Evolutionary conservation across 1,284 basidiomycete genomes (phyloP).

Genomic region (Schizopora paradoxa): DNA sequence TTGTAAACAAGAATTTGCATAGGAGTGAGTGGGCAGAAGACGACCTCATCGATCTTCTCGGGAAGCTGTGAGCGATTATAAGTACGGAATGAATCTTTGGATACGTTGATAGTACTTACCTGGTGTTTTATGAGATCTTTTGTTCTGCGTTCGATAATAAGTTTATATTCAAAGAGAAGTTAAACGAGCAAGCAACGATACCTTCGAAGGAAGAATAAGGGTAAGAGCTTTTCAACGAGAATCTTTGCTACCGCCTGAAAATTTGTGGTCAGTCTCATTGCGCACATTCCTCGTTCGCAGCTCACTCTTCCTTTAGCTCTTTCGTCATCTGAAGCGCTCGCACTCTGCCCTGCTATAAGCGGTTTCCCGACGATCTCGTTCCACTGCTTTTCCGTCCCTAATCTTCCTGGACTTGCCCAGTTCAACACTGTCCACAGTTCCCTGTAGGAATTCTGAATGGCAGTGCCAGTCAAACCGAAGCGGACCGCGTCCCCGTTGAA

Average conservation of each 20-base stretch:
- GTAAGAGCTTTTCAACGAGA: conserved; percentile 65
- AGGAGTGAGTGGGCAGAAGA: conserved; percentile 77
- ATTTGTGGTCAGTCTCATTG: background rate
- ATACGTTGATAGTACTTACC: conserved; percentile 29
- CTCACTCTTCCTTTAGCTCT: conserved; percentile 51
- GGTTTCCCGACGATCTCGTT: conserved; percentile 60
- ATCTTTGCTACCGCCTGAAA: conserved; percentile 41
- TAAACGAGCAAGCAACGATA: conserved; percentile 24
- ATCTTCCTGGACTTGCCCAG: conserved; percentile 69
- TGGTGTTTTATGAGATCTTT: conserved; percentile 77
- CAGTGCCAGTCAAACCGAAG: conserved; percentile 78
- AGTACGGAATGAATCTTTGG: background rate
- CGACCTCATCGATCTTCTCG: conserved; percentile 78
- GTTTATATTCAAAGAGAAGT: conserved; percentile 5
- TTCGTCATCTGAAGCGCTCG: conserved; percentile 56
- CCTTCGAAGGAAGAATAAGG: conserved; percentile 74
- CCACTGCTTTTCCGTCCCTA: conserved; percentile 70
- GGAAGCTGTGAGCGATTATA: conserved; percentile 50
- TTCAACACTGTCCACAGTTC: conserved; percentile 82
- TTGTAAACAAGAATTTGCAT: conserved; percentile 70
- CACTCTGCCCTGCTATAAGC: conserved; percentile 62
- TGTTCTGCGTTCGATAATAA: conserved; percentile 49
- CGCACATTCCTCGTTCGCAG: conserved; percentile 16
- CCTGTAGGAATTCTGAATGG: conserved; percentile 81
- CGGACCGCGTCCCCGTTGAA: conserved; percentile 52